Conservation (phyloP, 345 rosid species). For the Cardamine chenopodiifolia region DNA sequence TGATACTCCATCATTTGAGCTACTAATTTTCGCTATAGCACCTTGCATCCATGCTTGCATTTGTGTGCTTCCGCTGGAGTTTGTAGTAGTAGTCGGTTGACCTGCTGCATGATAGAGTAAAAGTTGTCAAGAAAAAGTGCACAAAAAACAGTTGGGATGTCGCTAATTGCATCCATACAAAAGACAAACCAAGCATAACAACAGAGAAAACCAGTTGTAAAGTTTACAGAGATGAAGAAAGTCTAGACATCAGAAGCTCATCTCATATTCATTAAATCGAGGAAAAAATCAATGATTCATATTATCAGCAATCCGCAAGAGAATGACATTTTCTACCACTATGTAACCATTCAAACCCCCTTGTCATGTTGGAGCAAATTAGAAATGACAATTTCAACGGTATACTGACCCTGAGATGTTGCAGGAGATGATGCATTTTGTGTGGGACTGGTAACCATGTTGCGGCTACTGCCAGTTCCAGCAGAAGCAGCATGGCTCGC, state of each 20-base stretch:
- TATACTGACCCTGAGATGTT: conserved; percentile 73
- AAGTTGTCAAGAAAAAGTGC: conserved; percentile 30
- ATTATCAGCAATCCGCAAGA: conserved; percentile 2
- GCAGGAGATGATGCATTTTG: conserved; percentile 81
- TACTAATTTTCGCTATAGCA: conserved; percentile 95
- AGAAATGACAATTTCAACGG: conserved; percentile 25
- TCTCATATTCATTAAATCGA: conserved; percentile 16
- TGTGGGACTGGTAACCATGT: conserved; percentile 79
- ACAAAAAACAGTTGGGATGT: conserved; percentile 21
- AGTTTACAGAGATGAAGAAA: conserved; percentile 5
- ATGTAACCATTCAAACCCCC: conserved; percentile 8
- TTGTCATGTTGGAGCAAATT: conserved; percentile 5
- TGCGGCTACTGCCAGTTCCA: conserved; percentile 88
- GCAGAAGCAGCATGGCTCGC: conserved; percentile 96
- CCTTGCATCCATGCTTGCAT: conserved; percentile 99
- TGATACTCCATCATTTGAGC: conserved; percentile 73
- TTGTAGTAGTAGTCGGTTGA: conserved; percentile 66
- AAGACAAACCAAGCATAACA: conserved; percentile 18
- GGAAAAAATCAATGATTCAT: background rate
- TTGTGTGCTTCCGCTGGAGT: conserved; percentile 90
- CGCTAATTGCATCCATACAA: conserved; percentile 6
- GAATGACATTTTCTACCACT: conserved; percentile 9
- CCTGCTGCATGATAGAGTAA: conserved; percentile 55
- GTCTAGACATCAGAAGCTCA: conserved; percentile 8
- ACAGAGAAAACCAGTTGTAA: conserved; percentile 11